These are phyloP conservation scores for Harringtonia lauricola DNA, from an alignment of 2,329 filamentous ascomycete species.

Conservation along the genomic window DNA sequence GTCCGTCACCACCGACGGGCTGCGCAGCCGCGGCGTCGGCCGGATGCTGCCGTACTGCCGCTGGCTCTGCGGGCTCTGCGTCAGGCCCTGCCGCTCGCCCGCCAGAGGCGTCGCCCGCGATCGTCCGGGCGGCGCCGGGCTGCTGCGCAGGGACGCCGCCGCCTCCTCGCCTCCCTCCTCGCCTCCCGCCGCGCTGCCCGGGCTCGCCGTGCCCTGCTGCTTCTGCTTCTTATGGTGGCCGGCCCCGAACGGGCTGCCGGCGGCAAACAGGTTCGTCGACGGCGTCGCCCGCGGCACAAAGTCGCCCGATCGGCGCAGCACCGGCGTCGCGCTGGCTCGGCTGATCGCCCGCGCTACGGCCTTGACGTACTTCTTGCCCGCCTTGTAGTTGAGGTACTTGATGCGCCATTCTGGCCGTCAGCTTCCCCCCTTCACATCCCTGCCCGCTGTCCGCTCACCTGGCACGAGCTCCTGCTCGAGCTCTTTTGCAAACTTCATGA, in stretches of 20 bases:
- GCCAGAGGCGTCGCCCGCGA: conserved; percentile 4
- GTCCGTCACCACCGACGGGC: conserved; percentile 8
- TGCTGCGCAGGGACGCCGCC: conserved; percentile 12
- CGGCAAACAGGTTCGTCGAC: conserved; percentile 11
- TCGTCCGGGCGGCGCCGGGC: conserved; percentile 16
- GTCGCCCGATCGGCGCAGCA: conserved; percentile 19
- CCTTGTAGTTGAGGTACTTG: conserved; percentile 94
- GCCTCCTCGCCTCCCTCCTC: too few relatives aligned
- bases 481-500: conserved; percentile 64
- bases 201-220: conserved; percentile 12
- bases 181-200: conserved; percentile 9
- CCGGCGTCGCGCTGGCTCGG: conserved; percentile 44
- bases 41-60: conserved; percentile 44
- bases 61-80: conserved; percentile 22
- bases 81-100: conserved; percentile 30
- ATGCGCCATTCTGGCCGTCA: conserved; percentile 65
- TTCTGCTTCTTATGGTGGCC: too few relatives aligned
- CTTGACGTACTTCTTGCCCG: conserved; percentile 90
- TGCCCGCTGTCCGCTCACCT: too few relatives aligned
- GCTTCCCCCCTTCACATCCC: too few relatives aligned
- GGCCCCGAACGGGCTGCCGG: conserved; percentile 14
- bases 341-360: conserved; percentile 62
- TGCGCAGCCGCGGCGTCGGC: conserved; percentile 25
- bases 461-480: conserved; percentile 81
- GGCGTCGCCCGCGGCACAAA: conserved; percentile 21